Conservation (phyloP, 164 flowering plant species). For the Magnolia sinica region DNA sequence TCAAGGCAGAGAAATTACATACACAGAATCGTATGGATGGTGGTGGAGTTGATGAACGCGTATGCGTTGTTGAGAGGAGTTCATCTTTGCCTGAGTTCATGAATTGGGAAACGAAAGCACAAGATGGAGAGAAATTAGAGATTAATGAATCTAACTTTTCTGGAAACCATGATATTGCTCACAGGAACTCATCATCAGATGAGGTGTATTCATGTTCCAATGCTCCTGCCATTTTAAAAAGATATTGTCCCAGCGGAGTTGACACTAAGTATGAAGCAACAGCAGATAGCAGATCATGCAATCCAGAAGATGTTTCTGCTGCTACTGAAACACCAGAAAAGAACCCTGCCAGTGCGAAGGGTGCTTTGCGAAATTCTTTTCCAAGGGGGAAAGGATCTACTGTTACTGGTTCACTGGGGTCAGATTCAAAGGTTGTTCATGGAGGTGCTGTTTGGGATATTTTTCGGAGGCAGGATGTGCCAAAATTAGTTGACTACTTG, state of each 20-base stretch:
- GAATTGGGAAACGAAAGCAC: background rate
- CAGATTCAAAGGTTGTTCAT: conserved; percentile 18
- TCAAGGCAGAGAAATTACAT: conserved; percentile 6
- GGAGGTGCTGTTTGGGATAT: conserved; percentile 93
- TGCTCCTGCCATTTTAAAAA: background rate
- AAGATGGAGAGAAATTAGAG: conserved; percentile 1
- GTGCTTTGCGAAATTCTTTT: conserved; percentile 3
- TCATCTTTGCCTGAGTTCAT: background rate
- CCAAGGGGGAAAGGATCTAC: conserved; percentile 13
- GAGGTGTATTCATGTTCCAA: conserved; percentile 8
- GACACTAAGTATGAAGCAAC: conserved; percentile 4
- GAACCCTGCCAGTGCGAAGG: background rate
- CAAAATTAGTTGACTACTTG: conserved; percentile 55
- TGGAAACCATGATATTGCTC: conserved; percentile 8
- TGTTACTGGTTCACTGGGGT: conserved; percentile 2
- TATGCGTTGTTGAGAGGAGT: background rate
- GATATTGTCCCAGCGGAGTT: conserved; percentile 3
- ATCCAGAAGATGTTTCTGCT: conserved; percentile 12
- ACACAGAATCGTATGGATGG: background rate
- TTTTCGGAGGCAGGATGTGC: conserved; percentile 78
- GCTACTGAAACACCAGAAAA: conserved; percentile 1
- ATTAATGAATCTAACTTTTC: background rate
- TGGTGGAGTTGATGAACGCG: background rate
- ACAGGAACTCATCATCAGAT: conserved; percentile 4
- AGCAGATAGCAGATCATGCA: conserved; percentile 9